Evolutionary conservation across 2,329 filamentous ascomycete species (phyloP), one percentile per base, ranked within the genome.

Genomic region (Neopestalotiopsis clavispora): DNA sequence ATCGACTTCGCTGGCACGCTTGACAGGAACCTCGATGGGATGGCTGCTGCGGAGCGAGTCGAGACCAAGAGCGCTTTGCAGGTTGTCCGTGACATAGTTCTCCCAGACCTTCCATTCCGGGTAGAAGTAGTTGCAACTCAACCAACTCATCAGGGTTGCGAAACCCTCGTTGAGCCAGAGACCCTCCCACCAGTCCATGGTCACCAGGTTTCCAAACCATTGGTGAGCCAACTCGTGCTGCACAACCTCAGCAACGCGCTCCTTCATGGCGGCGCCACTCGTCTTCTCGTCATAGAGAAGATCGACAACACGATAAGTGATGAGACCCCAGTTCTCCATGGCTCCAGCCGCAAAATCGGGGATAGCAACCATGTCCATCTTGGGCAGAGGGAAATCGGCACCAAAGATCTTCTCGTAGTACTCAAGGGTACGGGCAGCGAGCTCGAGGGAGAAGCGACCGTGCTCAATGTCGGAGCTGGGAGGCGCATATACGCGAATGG

Each of bases 71-170:
- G 95, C 95, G 71, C 93, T 91, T 79, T 97, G 94, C 68, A 98
- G 87, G 76, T 94, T 97, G 77, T 98, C 95, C 40, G 93, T 95
- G 68, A 98, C 95, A 79, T 97, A 98, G 34, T 91, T 92, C 81
- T 98, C 90, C 95, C 95, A 98, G 14, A 98, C 94, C 82, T 97
- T 97, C 95, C 95, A 98, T 81, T 98, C 95, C 9, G 95, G 95
- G 82, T 95, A 98, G 85, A 98, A 98, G 69, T 89, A 88, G 80
- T 98, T 95, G 87, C 94, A 97, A 58, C 78, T 82, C 76, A 84
- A 66, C 94, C 94, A 92, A 70, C 93, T 95, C 93, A 96, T 94
- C 90, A 93, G 94, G 52, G 94, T 97, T 40, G 94, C 94, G 75
- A 97, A 97, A 45, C 94, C 94, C 80, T 97, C 94, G 80, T 98